Base-by-base conservation (phyloP, 1,284 basidiomycete species). In the Sphaerobolus stellatus region DNA sequence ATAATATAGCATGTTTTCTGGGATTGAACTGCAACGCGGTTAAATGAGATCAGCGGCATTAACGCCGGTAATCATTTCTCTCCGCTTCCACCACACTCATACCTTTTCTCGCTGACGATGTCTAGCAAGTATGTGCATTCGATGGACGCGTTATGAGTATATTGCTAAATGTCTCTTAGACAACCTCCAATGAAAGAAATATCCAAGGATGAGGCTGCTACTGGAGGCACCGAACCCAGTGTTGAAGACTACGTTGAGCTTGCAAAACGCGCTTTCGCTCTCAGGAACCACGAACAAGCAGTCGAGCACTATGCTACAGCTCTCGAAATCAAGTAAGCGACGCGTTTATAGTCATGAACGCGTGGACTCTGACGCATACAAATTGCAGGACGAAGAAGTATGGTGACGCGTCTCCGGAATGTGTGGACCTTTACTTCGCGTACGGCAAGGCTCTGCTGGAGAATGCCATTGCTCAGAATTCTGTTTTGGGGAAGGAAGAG, bases 371-470 rank as follows among this genome's bases (percentile, higher is more conserved):
- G 62, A 68, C 68, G 61, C 62, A 64, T 64, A 60, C 36, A 33
- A 16, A 22, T 28, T 43, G 28, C 44, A 94, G 92, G 63, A 87
- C 88, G 38, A 73, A 81, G 65, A 75, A 86, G 58, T 74, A 84
- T 54, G 88, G 82, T 43, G 91, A 95, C 54, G 77, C 88, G 60
- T 81, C 88, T 31, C 83, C 86, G 1, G 83, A 89, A 65, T 84
- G 80, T 58, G 93, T 92, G 9, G 90, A 94, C 62, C 67, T 94
- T 27, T 90, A 95, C 59, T 87, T 94, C 58, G 75, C 80, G 14
- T 96, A 96, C 64, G 93, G 93, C 8, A 90, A 87, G 68, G 90
- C 93, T 5, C 72, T 95, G 40, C 77, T 93, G 57, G 92, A 95
- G 75, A 91, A 94, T 61, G 93, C 92, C 1, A 88, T 94, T 57